These are phyloP conservation scores for Mycena indigotica DNA, from an alignment of 768 basidiomycete genomes.

Conservation along the genomic window DNA sequence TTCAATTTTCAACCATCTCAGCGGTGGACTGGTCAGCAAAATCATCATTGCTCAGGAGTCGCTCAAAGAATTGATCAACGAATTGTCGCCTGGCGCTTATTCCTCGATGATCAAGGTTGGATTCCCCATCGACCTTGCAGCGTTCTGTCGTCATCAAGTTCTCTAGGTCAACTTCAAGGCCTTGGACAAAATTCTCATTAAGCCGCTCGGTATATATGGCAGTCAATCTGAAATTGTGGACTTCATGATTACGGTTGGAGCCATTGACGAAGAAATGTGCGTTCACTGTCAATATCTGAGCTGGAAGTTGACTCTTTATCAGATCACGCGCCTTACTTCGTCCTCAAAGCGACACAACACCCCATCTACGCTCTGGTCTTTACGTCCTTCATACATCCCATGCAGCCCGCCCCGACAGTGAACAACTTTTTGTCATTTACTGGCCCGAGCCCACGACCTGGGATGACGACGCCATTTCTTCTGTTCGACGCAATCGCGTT, in stretches of 20 bases:
- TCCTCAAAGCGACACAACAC: constrained; percentile 20
- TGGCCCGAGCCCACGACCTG: constrained; percentile 67
- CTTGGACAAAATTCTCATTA: constrained; percentile 47
- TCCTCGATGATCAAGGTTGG: constrained; percentile 45
- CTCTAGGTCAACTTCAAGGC: constrained; percentile 50
- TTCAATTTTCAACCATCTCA: constrained; percentile 2
- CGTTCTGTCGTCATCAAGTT: neutral
- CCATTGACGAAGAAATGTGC: constrained; percentile 44
- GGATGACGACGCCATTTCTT: constrained; percentile 48
- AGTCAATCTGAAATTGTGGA: constrained; percentile 51
- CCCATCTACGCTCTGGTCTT: constrained; percentile 50
- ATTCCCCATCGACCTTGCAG: neutral
- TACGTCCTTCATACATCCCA: constrained; percentile 41
- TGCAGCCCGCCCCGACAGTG: constrained; percentile 6
- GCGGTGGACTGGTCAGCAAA: constrained; percentile 51
- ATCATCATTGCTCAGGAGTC: constrained; percentile 60
- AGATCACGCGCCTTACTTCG: constrained; percentile 16
- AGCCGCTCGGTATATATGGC: constrained; percentile 61
- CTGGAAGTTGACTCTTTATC: neutral
- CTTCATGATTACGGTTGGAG: constrained; percentile 40
- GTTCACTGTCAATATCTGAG: constrained; percentile 21
- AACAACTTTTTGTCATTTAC: constrained; percentile 51
- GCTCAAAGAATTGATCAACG: constrained; percentile 50
- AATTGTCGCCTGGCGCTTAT: constrained; percentile 53
- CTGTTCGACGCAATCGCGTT: constrained; percentile 53